Percentiles rank a stretch among this genome's conserved stretches.
Evolutionary conservation across 306 rosid species (phyloP).

Genomic region (Spatholobus suberectus): DNA sequence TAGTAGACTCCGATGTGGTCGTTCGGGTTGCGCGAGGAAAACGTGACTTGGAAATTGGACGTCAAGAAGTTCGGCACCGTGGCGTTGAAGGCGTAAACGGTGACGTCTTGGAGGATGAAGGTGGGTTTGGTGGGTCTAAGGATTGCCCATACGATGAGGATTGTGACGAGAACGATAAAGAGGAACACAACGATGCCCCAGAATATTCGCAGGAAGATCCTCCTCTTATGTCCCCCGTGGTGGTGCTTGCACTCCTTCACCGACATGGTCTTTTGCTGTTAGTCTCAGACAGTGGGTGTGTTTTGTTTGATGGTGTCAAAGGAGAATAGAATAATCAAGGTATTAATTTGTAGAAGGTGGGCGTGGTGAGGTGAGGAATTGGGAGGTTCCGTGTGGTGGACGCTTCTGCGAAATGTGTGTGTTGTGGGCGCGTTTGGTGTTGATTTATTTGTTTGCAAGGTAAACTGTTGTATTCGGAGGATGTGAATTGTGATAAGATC

Average conservation of each 20-base stretch:
- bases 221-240: constrained; percentile 33
- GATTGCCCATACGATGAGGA: constrained; percentile 78
- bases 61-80: constrained; percentile 70
- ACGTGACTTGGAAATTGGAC: constrained; percentile 74
- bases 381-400: constrained; percentile 43
- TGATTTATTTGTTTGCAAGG: not conserved
- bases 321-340: not conserved
- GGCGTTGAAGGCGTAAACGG: constrained; percentile 89
- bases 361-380: not conserved
- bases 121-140: constrained; percentile 79
- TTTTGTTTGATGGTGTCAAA: not conserved
- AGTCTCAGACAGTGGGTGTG: not conserved
- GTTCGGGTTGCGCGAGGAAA: constrained; percentile 82
- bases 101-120: constrained; percentile 83
- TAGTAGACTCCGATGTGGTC: constrained; percentile 84
- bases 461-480: constrained; percentile 14
- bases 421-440: not conserved
- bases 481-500: constrained; percentile 49
- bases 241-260: constrained; percentile 69
- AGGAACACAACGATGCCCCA: constrained; percentile 54
- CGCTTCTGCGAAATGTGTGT: not conserved
- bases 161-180: constrained; percentile 59
- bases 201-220: constrained; percentile 1
- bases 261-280: constrained; percentile 46
- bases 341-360: not conserved